Percentiles rank a stretch among this genome's conserved stretches.
Conservation (phyloP, 108 stramenopile species). For the Stephanodiscus triporus region DNA sequence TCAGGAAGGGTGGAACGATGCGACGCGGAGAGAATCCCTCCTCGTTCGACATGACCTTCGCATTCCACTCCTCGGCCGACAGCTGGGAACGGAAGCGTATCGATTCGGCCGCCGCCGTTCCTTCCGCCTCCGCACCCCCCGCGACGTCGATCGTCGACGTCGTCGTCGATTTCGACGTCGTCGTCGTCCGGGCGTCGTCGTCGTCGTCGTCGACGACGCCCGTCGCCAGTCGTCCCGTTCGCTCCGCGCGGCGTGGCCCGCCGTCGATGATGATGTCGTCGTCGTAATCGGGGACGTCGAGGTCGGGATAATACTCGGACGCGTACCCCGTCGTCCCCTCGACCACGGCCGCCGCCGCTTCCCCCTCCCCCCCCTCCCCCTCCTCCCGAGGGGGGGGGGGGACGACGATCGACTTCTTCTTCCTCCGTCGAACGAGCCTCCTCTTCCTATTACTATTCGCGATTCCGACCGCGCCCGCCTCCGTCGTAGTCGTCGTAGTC, state of each 20-base stretch:
- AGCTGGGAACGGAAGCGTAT: conserved; percentile 79
- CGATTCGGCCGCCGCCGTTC: conserved; percentile 46
- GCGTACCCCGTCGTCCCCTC: conserved; percentile 19
- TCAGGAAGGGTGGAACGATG: no score
- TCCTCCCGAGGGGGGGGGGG: conserved; percentile 1
- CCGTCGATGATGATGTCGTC: conserved; percentile 30
- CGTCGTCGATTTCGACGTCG: conserved; percentile 6
- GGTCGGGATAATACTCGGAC: conserved; percentile 52
- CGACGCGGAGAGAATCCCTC: conserved; percentile 66
- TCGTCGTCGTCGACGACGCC: conserved; percentile 2
- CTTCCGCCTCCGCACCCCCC: conserved; percentile 46
- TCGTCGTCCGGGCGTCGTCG: conserved; percentile 8
- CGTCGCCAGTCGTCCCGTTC: conserved; percentile 47
- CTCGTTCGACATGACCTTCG: conserved; percentile 70
- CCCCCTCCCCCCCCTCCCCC: not conserved
- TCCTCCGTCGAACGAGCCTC: conserved; percentile 26
- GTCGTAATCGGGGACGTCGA: conserved; percentile 40
- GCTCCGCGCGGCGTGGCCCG: conserved; percentile 53
- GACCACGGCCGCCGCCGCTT: not conserved
- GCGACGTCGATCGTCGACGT: conserved; percentile 32
- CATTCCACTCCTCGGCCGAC: conserved; percentile 75
- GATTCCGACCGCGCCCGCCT: conserved; percentile 22
- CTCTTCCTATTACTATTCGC: conserved; percentile 29
- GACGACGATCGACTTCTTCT: conserved; percentile 32
- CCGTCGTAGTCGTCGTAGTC: conserved; percentile 24